Base-by-base conservation (phyloP, 441 rosid species). In the Gossypium lobatum region DNA sequence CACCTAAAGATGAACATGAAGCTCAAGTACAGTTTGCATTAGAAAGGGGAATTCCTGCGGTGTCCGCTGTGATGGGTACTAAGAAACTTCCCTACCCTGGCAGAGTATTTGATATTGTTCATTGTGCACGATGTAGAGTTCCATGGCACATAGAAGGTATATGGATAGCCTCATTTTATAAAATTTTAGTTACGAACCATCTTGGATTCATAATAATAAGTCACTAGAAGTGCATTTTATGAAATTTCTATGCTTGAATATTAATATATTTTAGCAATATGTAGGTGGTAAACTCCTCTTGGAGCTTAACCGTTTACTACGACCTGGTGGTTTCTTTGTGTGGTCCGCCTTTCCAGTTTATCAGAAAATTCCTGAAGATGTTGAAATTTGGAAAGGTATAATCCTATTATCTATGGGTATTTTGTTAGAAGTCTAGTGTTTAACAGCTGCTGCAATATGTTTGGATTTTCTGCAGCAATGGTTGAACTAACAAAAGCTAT, bases 341-440 rank as follows among this genome's bases (percentile, higher is more conserved):
- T 95, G 98, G 99, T 95, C 99, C 73, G 99, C 99, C 69, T 91
- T 97, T 80, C 99, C 99, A 69, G 92, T 95, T 75, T 95, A 95
- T 85, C 99, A 84, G 86, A 91, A 91, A 79, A 75, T 75, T 54
- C 28, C 81, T 3, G 97, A 88, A 65, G 99, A 95, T 81, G 91
- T 87, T 79, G 91, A 70, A 78, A 95, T 95, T 39, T 91, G 98
- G 97, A 84, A 90, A 65, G 98, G 99, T 95, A 76, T 80, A 39
- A 42, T 63, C 17, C 58, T 71, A 55, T 18, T 11, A 10, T 11
- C 17, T 73, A 16, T 76, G 64, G 26, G 72, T 67, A 23, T 79
- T 5, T 55, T 37, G 1, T 18, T 9, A 39, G 37, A 62, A 34
- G 58, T 80, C 63, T 18, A 26, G 76, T 73, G 42, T 59, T 73